Conservation (phyloP, 768 basidiomycete species). For the Lentinula lateritia region DNA sequence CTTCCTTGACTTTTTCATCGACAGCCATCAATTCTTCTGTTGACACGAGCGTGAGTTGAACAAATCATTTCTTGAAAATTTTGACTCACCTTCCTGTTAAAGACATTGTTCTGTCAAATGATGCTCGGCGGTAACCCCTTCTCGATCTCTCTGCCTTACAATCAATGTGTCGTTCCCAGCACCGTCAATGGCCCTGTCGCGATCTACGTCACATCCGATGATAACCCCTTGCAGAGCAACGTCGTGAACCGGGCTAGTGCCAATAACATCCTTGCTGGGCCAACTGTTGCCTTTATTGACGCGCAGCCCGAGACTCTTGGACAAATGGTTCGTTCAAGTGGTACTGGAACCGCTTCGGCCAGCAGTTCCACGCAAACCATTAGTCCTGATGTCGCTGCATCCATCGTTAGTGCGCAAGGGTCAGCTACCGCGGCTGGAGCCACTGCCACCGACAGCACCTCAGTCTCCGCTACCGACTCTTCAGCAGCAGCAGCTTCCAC, state of each 20-base stretch:
- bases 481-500: constrained; percentile 15
- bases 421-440: constrained; percentile 10
- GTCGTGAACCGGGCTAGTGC: constrained; percentile 48
- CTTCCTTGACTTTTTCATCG: constrained; percentile 56
- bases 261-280: constrained; percentile 60
- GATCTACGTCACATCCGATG: constrained; percentile 61
- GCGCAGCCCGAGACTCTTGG: constrained; percentile 46
- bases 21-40: constrained; percentile 47
- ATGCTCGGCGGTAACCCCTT: constrained; percentile 53
- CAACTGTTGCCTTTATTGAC: constrained; percentile 64
- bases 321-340: constrained; percentile 32
- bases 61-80: constrained; percentile 3
- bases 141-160: constrained; percentile 55
- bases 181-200: constrained; percentile 73
- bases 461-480: constrained; percentile 17
- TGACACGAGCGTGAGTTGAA: constrained; percentile 32
- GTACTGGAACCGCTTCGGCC: constrained; percentile 14
- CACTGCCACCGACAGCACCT: constrained; percentile 13
- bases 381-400: constrained; percentile 28
- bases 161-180: constrained; percentile 56
- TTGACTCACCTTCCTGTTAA: neutral
- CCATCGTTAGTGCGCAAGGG: constrained; percentile 24
- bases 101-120: constrained; percentile 73
- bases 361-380: constrained; percentile 22
- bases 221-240: constrained; percentile 59